phyloP scores from a whole-genome alignment of 176 grass and related monocot species.

The Avena insularis region DNA sequence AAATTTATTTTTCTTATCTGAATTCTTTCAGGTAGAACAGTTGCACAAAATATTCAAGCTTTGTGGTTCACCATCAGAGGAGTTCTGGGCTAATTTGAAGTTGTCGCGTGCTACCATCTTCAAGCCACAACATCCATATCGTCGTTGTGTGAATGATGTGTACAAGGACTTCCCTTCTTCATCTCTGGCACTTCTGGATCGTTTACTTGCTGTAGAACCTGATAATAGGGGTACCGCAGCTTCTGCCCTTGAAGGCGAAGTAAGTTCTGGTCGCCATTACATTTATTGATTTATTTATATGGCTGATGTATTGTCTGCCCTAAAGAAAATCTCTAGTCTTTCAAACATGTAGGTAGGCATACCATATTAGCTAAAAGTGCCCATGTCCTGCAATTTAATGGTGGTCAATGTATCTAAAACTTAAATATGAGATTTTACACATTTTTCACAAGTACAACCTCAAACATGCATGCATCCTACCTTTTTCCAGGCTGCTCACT shows the following conservation, averaged over 20 bases:
- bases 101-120: conserved; percentile 34
- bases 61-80: conserved; percentile 39
- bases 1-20: neutral
- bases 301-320: conserved; percentile 13
- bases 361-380: conserved; percentile 28
- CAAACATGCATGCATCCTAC: conserved; percentile 13
- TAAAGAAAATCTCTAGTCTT: conserved; percentile 19
- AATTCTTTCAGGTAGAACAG: conserved; percentile 31
- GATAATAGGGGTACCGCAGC: conserved; percentile 70
- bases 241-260: conserved; percentile 87
- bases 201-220: conserved; percentile 92
- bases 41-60: conserved; percentile 38
- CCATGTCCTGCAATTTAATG: conserved; percentile 16
- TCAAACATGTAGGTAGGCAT: conserved; percentile 8
- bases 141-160: conserved; percentile 31
- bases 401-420: neutral
- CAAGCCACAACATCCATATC: conserved; percentile 37
- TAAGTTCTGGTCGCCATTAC: conserved; percentile 43
- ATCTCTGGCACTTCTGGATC: conserved; percentile 75
- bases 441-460: neutral
- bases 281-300: conserved; percentile 40
- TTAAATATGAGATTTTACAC: neutral
- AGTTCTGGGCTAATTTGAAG: conserved; percentile 37
- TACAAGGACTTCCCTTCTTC: conserved; percentile 77
- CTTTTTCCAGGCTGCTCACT: neutral